Evolutionary conservation across 1,139 yeast genomes (phyloP).

Genomic region (Suhomyces bribrorum): DNA sequence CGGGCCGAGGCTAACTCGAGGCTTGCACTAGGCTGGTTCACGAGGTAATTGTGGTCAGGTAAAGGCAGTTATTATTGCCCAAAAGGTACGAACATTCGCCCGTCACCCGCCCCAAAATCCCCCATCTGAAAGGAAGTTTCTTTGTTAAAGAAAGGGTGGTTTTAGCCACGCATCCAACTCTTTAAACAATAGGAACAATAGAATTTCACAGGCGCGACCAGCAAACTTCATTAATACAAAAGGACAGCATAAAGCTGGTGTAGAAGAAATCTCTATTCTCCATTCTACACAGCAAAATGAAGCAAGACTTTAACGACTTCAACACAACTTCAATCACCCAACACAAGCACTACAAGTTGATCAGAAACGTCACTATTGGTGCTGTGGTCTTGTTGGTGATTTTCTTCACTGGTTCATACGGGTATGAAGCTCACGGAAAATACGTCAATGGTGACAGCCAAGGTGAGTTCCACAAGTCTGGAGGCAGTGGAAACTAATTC

Average conservation of each 20-base stretch:
- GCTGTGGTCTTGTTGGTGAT: slow-evolving; percentile 10
- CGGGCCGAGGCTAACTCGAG: too few species aligned
- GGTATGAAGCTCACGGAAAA: slow-evolving; percentile 13
- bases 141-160: background rate
- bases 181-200: slow-evolving; percentile 6
- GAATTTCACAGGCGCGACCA: background rate
- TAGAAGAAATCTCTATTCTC: too few species aligned
- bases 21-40: too few species aligned
- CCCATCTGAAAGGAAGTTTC: too few species aligned
- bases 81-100: too few species aligned
- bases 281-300: slow-evolving; percentile 4
- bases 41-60: too few species aligned
- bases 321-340: slow-evolving; percentile 6
- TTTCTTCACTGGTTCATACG: slow-evolving; percentile 14
- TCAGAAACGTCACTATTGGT: slow-evolving; percentile 11
- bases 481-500: slow-evolving; percentile 8
- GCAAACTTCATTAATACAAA: background rate
- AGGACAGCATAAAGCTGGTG: background rate
- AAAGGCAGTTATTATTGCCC: too few species aligned
- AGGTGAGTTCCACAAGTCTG: slow-evolving; percentile 9
- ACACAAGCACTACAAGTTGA: slow-evolving; percentile 12
- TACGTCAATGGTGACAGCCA: slow-evolving; percentile 7
- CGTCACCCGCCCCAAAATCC: too few species aligned
- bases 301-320: slow-evolving; percentile 3
- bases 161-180: background rate